Evolutionary conservation across 352 stramenopile genomes (phyloP), one percentile per base, ranked within the genome.

Genomic region (Chrysophaeum taylorii): DNA sequence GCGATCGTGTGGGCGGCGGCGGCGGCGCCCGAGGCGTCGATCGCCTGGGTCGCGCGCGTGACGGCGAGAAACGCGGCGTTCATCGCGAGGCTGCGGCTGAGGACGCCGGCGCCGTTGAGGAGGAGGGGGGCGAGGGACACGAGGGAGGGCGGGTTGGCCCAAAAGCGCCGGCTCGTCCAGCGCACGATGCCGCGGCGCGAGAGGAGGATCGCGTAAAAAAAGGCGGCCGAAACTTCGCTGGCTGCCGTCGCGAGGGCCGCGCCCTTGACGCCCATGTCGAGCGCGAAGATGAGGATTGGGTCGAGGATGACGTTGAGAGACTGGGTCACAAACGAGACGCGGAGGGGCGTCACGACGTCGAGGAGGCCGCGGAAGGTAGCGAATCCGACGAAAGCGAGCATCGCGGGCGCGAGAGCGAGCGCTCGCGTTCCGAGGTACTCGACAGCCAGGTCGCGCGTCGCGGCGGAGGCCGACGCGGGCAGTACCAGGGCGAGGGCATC

Each of bases 261-360:
- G 61, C 84, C 84, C 39, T 77, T 53, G 7, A 88, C 82, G 9
- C 84, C 84, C 18, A 85, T 53, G 50, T 73, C 70, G 0, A 70
- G 37, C 2, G 68, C 71, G 57, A 89, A 90, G 62, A 90, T 90
- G 23, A 88, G 66, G 61, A 90, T 78, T 23, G 84, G 84, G 77
- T 88, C 83, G 18, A 89, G 68, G 12, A 89, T 48, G 25, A 76
- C 83, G 76, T 90, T 89, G 73, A 89, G 84, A 2, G 82, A 35
- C 70, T 88, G 88, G n/a, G 15, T 33, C 18, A 57, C 45, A 25
- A 25, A 12, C 9, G 45, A 57, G 18, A 57, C 45, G 23, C 7
- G 31, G 45, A 9, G 18, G 45, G 45, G 18, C 18, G 12, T 25
- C 14, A 48, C 41, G 41, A 14, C 41, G 41, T 14, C 14, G 41